Conservation (phyloP, 192 early-diverging fungal species). For the Entrophospora sp. region DNA sequence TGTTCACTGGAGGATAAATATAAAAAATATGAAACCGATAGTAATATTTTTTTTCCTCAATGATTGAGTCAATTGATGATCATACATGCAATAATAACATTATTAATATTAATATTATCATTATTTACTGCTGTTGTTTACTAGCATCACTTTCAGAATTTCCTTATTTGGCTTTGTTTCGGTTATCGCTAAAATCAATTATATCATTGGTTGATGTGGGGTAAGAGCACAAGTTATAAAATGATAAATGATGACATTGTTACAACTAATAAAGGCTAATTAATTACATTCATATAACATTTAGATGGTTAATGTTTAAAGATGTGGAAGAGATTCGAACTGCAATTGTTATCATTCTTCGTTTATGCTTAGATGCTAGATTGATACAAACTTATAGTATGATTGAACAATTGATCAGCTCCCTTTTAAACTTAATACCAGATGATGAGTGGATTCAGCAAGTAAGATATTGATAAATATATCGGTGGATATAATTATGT, state of each 20-base stretch:
- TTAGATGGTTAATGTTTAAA: not conserved
- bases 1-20: not conserved
- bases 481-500: not conserved
- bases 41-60: no score
- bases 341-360: not conserved
- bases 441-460: slow-evolving; percentile 4
- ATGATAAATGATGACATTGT: no score
- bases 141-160: not conserved
- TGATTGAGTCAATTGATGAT: no score
- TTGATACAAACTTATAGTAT: not conserved
- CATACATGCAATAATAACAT: no score
- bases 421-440: not conserved
- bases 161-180: not conserved
- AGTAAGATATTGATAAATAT: not conserved
- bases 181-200: not conserved
- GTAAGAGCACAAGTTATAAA: no score
- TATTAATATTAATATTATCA: no score
- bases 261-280: no score
- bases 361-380: not conserved
- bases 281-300: no score
- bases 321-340: slow-evolving; percentile 4
- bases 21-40: not conserved
- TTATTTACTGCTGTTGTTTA: not conserved
- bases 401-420: not conserved
- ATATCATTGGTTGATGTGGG: not conserved